Base-by-base conservation (phyloP, 1,139 yeast species). In the Hyphopichia fennica region DNA sequence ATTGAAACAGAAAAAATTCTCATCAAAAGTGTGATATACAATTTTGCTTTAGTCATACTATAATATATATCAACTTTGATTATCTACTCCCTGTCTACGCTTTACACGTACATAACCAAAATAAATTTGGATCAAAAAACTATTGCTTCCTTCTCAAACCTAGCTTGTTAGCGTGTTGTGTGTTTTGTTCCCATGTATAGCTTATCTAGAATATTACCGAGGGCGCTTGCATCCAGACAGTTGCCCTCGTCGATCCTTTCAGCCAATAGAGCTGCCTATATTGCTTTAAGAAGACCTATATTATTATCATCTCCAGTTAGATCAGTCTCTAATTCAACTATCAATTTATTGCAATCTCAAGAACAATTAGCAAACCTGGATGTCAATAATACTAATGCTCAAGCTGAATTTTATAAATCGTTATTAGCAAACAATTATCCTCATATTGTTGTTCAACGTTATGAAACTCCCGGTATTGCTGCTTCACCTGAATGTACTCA, bases 391-490 rank as follows among this genome's bases (percentile, higher is more conserved):
- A 76, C 97, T 1, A 67, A 57, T 4, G 74, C 79, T 9, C 99
- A 93, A 64, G 90, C 95, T 1, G 84, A 81, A 45, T 91, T 93
- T 54, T 93, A 93, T 68, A 77, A 77, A 49, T 74, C 81, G 18
- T 69, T 91, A 41, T 63, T 93, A 52, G 79, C 79, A 43, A 78
- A 91, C 40, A 86, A 87, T 64, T 91, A 90, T 59, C 98, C 99
- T 10, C 96, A 90, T 52, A 83, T 93, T 43, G 96, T 93, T 7
- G 90, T 90, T 8, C 86, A 95, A 44, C 78, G 99, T 45, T 95
- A 80, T 62, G 98, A 93, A 61, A 84, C 96, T 5, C 86, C 95
- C 0, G 96, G 96, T 8, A 88, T 93, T 41, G 95, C 96, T 10
- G 71, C 84, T 17, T 82, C 86, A 44, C 75, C 81, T 1, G 96